Percentiles rank a stretch among this genome's conserved stretches.
Conservation (phyloP, 139 green algal genomes). For the Chlorella sp. region DNA sequence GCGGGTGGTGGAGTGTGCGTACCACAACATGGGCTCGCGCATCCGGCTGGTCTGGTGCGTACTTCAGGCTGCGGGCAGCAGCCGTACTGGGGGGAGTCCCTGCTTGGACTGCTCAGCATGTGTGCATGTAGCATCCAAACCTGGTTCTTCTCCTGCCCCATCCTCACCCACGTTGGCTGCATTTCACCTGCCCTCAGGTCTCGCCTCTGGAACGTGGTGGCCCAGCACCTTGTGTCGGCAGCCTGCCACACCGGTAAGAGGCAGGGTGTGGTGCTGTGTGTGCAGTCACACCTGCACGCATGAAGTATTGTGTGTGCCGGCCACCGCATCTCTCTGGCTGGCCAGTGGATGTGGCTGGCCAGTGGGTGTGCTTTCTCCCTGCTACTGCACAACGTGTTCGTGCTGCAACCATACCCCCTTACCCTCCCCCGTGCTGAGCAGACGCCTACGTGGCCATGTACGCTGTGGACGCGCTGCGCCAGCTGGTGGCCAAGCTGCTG, state of each 20-base stretch:
- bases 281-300: neutral
- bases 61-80: no score
- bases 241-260: slow-evolving; percentile 87
- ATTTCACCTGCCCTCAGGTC: neutral
- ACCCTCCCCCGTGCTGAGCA: neutral
- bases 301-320: no score
- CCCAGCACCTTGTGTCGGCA: slow-evolving; percentile 51
- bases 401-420: neutral
- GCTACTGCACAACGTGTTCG: neutral
- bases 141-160: no score
- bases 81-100: no score
- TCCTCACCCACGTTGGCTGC: no score
- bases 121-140: no score
- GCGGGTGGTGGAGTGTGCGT: slow-evolving; percentile 65
- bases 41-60: slow-evolving; percentile 92
- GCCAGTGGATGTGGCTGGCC: neutral
- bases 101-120: no score
- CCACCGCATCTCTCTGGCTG: no score
- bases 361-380: neutral
- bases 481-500: slow-evolving; percentile 90
- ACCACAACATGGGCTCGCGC: slow-evolving; percentile 94
- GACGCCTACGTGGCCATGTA: slow-evolving; percentile 88
- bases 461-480: slow-evolving; percentile 86
- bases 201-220: slow-evolving; percentile 93
- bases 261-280: neutral